Evolutionary conservation across 2,329 filamentous ascomycete genomes (phyloP), one percentile per base, ranked within the genome.

Genomic region (Ophiobolus disseminans): DNA sequence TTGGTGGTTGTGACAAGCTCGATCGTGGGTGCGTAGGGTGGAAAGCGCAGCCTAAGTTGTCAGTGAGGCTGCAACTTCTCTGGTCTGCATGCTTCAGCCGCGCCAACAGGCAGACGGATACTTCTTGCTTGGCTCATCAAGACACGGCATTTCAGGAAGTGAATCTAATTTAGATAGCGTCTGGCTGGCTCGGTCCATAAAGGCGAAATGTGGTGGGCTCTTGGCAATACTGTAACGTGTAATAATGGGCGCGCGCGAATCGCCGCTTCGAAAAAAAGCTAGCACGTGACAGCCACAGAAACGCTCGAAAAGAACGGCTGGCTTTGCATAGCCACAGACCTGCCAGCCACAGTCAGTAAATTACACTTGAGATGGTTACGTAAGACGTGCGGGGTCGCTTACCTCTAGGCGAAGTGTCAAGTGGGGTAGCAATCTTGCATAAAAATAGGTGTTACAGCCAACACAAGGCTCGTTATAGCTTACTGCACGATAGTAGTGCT

Each of bases 391-490:
- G 16, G 21, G 10, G 34, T 21, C n/a, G 9, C 34, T 37, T 45
- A 14, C 11, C 5, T 10, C 9, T 37, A 37, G 41, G 32, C 34
- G 34, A 45, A 37, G 41, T 43, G 42, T 23, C 32, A 26, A 42
- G 37, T 31, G n/a, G 25, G 38, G 11, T 42, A 32, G 32, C 45
- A 25, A 32, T 32, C 45, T 34, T 42, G 38, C 23, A 42, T 42
- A 42, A 19, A 6, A 32, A 37, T 34, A 13, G 19, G 39, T 32
- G 34, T 22, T 13, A 48, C 34, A 48, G 39, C 39, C 41, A 4
- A 14, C 5, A 14, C 28, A 31, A 31, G 28, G 28, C 28, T 31
- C 22, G 32, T 42, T 2, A 23, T 41, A 16, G 38, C 30, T 41
- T 37, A 8, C 38, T 20, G 19, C 6, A 20, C 23, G 41, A 31